phyloP scores from a whole-genome alignment of 768 basidiomycete species.

The Cystobasidium tubakii region DNA sequence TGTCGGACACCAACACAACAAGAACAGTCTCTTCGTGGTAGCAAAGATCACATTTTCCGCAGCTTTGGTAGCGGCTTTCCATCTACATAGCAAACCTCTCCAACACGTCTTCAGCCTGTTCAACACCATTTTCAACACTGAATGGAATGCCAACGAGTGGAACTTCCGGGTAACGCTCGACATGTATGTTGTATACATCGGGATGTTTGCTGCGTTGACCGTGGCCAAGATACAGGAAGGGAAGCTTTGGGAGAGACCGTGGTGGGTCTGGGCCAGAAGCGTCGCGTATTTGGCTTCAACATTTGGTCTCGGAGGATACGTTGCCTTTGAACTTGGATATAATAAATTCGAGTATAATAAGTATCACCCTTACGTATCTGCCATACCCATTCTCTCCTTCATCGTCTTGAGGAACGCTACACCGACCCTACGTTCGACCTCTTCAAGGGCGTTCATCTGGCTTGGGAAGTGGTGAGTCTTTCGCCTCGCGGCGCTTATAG shows the following conservation, averaged over 20 bases:
- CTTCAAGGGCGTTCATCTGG: slow-evolving; percentile 67
- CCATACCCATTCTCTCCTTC: slow-evolving; percentile 73
- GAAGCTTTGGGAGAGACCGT: slow-evolving; percentile 62
- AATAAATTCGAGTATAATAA: slow-evolving; percentile 78
- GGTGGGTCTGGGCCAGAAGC: slow-evolving; percentile 60
- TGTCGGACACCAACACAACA: slow-evolving; percentile 67
- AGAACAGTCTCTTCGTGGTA: slow-evolving; percentile 60
- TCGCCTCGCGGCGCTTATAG: not conserved
- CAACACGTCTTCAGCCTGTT: slow-evolving; percentile 62
- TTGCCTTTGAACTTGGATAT: slow-evolving; percentile 73
- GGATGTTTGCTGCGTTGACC: slow-evolving; percentile 70
- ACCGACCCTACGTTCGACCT: slow-evolving; percentile 62
- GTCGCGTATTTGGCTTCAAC: slow-evolving; percentile 55
- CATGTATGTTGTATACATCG: slow-evolving; percentile 78
- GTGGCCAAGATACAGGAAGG: slow-evolving; percentile 70
- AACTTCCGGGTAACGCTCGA: slow-evolving; percentile 80
- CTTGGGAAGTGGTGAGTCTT: slow-evolving; percentile 61
- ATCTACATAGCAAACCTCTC: slow-evolving; percentile 61
- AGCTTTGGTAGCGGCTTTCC: slow-evolving; percentile 60
- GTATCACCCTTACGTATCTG: slow-evolving; percentile 77
- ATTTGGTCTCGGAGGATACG: slow-evolving; percentile 66
- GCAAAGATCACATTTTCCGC: slow-evolving; percentile 66
- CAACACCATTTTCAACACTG: slow-evolving; percentile 63
- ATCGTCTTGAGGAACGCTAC: slow-evolving; percentile 70
- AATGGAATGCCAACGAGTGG: slow-evolving; percentile 84